Base-by-base conservation (phyloP, 257 asterid genomes). In the Solanum habrochaites region DNA sequence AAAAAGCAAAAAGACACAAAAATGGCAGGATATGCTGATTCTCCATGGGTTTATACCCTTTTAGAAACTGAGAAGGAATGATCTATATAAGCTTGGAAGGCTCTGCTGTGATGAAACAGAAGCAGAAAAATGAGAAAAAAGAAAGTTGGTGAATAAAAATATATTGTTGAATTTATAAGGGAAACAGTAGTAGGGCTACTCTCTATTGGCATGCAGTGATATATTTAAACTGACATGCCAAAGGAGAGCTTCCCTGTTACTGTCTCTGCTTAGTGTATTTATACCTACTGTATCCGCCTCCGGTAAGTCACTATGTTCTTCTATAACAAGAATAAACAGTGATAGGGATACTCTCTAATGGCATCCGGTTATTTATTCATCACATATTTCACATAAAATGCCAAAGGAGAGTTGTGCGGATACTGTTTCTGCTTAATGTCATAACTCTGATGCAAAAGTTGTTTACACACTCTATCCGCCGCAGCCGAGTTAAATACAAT, bases 161-260 rank as follows among this genome's bases (percentile, higher is more conserved):
- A 37, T 66, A 85, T 23, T 40, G 23, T 69, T 70, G 60, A 3
- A 40, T 66, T 60, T 66, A 86, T 87, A 74, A 90, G 82, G 86
- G 73, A 92, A 91, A 37, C 85, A 88, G 91, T 92, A 52, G 42
- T 88, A 85, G 93, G 93, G 93, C 90, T 87, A 18, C 91, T 92
- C 90, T 91, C 80, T 2, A 10, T 93, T 91, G 93, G 95, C 95
- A 90, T 92, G 91, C 52, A 72, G 69, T 71, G 73, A 78, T 47
- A 13, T n/a, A 75, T 42, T 5, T 67, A n/a, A 67, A 6, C 39
- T 67, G 31, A 83, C 91, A 92, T 82, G 96, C 95, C 93, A 91
- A 92, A 90, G 94, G 94, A 93, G 96, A 93, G 94, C 88, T 93
- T 94, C 94, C 96, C 94, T 89, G 75, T 60, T 86, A 92, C 78